Base-by-base conservation (phyloP, 2,329 filamentous ascomycete genomes). In the Exophiala spinifera region DNA sequence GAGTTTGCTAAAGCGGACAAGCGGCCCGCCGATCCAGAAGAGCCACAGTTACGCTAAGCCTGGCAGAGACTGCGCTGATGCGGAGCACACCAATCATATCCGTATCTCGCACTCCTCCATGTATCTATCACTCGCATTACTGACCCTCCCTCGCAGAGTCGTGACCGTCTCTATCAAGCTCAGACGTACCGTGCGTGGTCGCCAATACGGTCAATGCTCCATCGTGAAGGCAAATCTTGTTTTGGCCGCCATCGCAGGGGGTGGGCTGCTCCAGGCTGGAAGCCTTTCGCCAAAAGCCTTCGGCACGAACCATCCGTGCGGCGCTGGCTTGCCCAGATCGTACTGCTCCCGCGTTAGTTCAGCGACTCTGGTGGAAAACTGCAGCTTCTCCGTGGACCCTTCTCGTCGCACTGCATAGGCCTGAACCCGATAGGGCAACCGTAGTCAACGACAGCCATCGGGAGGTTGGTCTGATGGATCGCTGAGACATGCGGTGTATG, bases 81-180 rank as follows among this genome's bases (percentile, higher is more conserved):
- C 36, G 34, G 44, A 50, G 36, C 25, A 13, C 33, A 43, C 53
- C 50, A 49, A 52, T 53, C 52, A 43, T 20, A 15, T 28, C 19
- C 3, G 25, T 11, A 23, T 20, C 33, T 25, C 31, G 21, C 47
- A 28, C 49, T 46, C 46, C 48, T 40, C 48, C 49, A 53, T 60
- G 53, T 56, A 60, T 40, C 37, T 60, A 57, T 60, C 52, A 51
- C 57, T 50, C 34, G 57, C 54, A 60, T 31, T 60, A 53, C 48
- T 40, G 37, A 48, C 46, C 43, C 23, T 43, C 19, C 45, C 14
- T n/a, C 23, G 7, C 23, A 3, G 23, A 25, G 23, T 25, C 23
- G 23, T 25, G 23, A 31, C 11, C 25, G 11, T 31, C 5, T 31
- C 25, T 31, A 31, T 31, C 25, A 31, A 31, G 25, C 25, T 10